Evolutionary conservation across 140 eudicot species (phyloP).

Genomic region (Stevia rebaudiana): DNA sequence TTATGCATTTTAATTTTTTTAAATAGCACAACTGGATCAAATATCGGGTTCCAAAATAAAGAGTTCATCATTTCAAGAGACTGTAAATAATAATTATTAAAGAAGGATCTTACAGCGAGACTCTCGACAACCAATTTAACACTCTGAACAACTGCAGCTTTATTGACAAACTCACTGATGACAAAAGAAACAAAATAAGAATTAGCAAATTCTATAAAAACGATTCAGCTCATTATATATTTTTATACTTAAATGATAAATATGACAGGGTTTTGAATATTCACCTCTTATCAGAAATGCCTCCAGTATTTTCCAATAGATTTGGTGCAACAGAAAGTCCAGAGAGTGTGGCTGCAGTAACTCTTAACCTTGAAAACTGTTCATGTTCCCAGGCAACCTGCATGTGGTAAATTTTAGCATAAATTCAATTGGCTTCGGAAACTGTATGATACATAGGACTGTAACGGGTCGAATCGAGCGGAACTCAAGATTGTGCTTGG

Average conservation of each 20-base stretch:
- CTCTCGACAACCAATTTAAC: conserved; percentile 88
- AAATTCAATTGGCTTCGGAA: not conserved
- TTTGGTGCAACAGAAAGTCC: conserved; percentile 77
- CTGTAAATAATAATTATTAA: not conserved
- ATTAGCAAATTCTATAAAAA: not conserved
- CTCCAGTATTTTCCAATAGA: conserved; percentile 69
- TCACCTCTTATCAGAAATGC: conserved; percentile 73
- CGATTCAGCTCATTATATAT: not conserved
- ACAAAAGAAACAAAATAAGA: not conserved
- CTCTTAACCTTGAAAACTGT: conserved; percentile 91
- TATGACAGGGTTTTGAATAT: conserved; percentile 4
- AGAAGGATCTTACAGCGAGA: conserved; percentile 59
- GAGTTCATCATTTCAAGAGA: not conserved
- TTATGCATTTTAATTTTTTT: not conserved
- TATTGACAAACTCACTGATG: conserved; percentile 51
- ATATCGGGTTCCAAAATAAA: not conserved
- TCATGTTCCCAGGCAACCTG: conserved; percentile 99
- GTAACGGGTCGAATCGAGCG: too few relatives aligned
- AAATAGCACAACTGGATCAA: not conserved
- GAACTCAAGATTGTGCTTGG: too few relatives aligned
- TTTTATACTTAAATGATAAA: not conserved
- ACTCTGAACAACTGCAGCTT: conserved; percentile 58
- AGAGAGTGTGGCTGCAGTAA: conserved; percentile 93
- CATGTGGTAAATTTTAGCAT: conserved; percentile 32
- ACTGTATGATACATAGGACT: not conserved